Conservation (phyloP, 2,329 filamentous ascomycete genomes). For the Aspergillus sp. region DNA sequence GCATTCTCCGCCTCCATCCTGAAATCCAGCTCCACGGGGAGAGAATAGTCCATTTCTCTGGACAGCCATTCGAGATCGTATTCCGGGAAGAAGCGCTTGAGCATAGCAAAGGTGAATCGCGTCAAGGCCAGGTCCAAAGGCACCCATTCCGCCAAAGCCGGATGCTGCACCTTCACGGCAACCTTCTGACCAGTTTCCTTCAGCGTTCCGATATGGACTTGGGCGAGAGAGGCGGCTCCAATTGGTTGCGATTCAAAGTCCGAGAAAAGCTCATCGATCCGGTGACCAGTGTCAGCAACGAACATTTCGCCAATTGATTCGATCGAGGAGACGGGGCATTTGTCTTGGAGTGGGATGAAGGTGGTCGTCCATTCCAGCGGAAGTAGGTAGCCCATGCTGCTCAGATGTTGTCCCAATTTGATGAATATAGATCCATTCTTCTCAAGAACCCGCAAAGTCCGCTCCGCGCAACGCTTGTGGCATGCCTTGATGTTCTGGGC, state of each 20-base stretch:
- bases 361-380: constrained; percentile 91
- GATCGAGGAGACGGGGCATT: constrained; percentile 86
- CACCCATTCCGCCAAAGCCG: constrained; percentile 81
- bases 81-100: constrained; percentile 93
- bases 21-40: constrained; percentile 92
- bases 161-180: constrained; percentile 96
- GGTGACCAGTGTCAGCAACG: constrained; percentile 70
- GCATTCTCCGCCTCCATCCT: constrained; percentile 81
- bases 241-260: constrained; percentile 77
- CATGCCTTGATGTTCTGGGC: constrained; percentile 71
- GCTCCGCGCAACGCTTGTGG: constrained; percentile 85
- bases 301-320: constrained; percentile 87
- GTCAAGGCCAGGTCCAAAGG: constrained; percentile 83
- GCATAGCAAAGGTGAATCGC: constrained; percentile 77
- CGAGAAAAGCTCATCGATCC: constrained; percentile 77
- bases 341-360: constrained; percentile 93
- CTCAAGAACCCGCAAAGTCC: constrained; percentile 82
- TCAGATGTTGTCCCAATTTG: constrained; percentile 93
- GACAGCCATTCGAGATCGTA: constrained; percentile 97
- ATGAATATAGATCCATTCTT: constrained; percentile 98
- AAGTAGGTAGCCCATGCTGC: constrained; percentile 90
- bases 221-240: constrained; percentile 87
- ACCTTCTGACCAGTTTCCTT: constrained; percentile 80
- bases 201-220: constrained; percentile 84
- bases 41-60: constrained; percentile 82